A percentile compares a stretch with the other conserved stretches of the same genome.
phyloP scores from a whole-genome alignment of 2,329 filamentous ascomycete species.

The Aspergillus pseudoterreus region DNA sequence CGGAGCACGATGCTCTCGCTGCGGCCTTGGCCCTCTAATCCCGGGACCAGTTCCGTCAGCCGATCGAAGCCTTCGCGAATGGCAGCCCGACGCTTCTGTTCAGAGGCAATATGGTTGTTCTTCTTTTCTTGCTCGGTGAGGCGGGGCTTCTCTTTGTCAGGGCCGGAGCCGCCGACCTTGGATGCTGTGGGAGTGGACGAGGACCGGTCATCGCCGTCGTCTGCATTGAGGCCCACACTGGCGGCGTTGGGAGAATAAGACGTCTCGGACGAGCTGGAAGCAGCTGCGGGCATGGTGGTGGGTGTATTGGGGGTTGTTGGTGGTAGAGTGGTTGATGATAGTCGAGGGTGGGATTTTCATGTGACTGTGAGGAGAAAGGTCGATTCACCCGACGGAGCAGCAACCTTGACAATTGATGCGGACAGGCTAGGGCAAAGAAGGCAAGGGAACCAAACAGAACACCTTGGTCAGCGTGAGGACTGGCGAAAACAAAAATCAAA shows the following conservation, averaged over 20 bases:
- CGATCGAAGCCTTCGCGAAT: constrained; percentile 83
- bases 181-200: constrained; percentile 29
- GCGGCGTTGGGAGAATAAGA: constrained; percentile 19
- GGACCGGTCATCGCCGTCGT: constrained; percentile 30
- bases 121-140: constrained; percentile 69
- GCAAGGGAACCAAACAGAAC: background rate
- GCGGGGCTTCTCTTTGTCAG: constrained; percentile 55
- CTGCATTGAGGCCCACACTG: constrained; percentile 16
- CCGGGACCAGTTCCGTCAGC: constrained; percentile 75
- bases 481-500: too few relatives aligned
- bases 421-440: background rate
- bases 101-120: constrained; percentile 67
- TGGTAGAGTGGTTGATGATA: background rate
- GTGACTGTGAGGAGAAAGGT: constrained; percentile 4
- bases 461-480: too few relatives aligned
- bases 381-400: background rate
- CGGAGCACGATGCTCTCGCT: constrained; percentile 82
- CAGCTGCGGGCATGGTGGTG: constrained; percentile 23
- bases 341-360: constrained; percentile 8
- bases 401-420: too few relatives aligned
- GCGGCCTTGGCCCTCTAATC: constrained; percentile 74
- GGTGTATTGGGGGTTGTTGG: background rate
- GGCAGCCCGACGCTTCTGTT: constrained; percentile 63
- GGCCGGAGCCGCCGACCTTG: constrained; percentile 7
- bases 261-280: constrained; percentile 23